phyloP scores from a whole-genome alignment of 164 flowering plant genomes.

The Santalum album region DNA sequence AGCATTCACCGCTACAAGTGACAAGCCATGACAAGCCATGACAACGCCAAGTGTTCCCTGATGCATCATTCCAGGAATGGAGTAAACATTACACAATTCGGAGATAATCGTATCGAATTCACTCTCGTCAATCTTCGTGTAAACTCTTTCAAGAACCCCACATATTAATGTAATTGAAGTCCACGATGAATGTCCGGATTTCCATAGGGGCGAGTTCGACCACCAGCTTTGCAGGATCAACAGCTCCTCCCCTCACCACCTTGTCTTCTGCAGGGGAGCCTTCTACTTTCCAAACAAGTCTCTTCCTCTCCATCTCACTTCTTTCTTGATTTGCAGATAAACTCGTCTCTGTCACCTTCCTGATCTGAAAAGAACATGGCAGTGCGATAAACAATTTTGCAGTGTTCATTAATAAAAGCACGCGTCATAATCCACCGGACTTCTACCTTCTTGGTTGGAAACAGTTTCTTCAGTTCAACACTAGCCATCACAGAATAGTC shows the following conservation, averaged over 20 bases:
- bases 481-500: conserved; percentile 49
- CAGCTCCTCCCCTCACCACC: conserved; percentile 48
- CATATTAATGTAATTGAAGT: conserved; percentile 11
- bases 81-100: no score
- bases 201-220: conserved; percentile 90
- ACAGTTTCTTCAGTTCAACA: conserved; percentile 67
- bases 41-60: no score
- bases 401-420: background rate
- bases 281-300: conserved; percentile 71
- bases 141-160: no score
- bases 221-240: conserved; percentile 50
- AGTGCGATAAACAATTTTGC: background rate
- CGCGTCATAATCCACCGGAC: background rate
- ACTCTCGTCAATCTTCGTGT: no score
- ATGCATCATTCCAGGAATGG: no score
- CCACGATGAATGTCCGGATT: conserved; percentile 72
- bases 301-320: conserved; percentile 69
- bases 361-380: conserved; percentile 40
- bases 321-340: conserved; percentile 86
- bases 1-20: no score
- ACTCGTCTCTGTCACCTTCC: conserved; percentile 58
- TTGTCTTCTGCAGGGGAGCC: conserved; percentile 21
- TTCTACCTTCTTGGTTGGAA: conserved; percentile 66
- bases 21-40: no score
- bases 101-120: no score